Evolutionary conservation across 2,329 filamentous ascomycete species (phyloP), one percentile per base, ranked within the genome.

Genomic region (Ramularia endophylla): DNA sequence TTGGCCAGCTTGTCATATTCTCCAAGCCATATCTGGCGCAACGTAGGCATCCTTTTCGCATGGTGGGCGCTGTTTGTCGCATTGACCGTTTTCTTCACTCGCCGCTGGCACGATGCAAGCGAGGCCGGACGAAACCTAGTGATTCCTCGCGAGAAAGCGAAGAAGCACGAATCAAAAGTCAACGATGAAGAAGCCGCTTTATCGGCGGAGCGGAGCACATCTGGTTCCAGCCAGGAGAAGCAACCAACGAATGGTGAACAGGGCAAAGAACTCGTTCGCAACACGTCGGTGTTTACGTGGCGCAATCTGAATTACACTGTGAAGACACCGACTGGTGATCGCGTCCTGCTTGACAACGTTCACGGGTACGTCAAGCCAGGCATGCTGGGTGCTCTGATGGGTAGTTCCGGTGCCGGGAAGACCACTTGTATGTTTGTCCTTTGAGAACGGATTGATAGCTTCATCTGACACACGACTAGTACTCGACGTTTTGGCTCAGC

Each of bases 331-430:
- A 72, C 72, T 9, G 79, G 90, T 54, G 68, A 73, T 1, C 77
- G 87, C n/a, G 79, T 83, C 31, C 84, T 95, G 55, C 70, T 95
- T 44, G 82, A 95, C 55, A 72, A 92, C 48, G 85, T 95, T 0
- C 76, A 94, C 57, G 89, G 89, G 25, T 95, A 87, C 85, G 87
- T 95, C 45, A 92, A 94, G 65, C 89, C 89, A 2, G 89, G 89
- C 45, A 94, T 87, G 12, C 64, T 94, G 40, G 95, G 88, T 11
- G 88, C 87, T 27, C 72, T 94, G 3, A 95, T 95, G 88, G 85
- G 87, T 67, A 86, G 89, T 7, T 88, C 84, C 22, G 88, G 89
- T 52, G 89, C 89, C 13, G 89, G 89, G 44, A 95, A 95, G 65
- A 95, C 89, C 0, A 95, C 89, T 1, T 72, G 50, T 70, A 68